Evolutionary conservation across 305 asterid genomes (phyloP), one percentile per base, ranked within the genome.

Genomic region (Fraxinus albicans): DNA sequence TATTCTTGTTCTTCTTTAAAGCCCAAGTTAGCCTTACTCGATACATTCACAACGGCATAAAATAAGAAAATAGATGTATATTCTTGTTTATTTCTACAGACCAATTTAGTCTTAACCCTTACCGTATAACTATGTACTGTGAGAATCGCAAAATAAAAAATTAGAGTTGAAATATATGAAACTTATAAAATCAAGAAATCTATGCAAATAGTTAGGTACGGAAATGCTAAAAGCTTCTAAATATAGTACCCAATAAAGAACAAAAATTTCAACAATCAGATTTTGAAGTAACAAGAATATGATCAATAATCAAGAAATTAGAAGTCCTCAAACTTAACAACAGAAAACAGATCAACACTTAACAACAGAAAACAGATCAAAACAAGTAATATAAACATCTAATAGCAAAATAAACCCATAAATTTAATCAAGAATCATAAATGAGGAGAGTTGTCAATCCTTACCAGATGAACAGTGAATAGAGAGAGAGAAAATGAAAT

Each of bases 381-480:
- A 83, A 25, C 84, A 65, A 23, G n/a, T 34, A 81, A 6, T 40
- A 15, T 0, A 29, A 10, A 9, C 73, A 33, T 33, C 78, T 10
- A 47, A 36, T 40, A 19, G 83, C 23, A 15, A 77, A 85, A 9
- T n/a, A 72, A 65, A 40, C 38, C 25, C 53, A 80, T 83, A 81
- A 25, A 77, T 73, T 81, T 2, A 2, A 81, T 25, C 80, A 77
- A 72, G 23, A 85, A 27, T 77, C 72, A 53, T 72, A 74, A 78
- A 80, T 44, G 21, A 58, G 74, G 77, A 79, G 34, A 53, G 76
- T 35, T 21, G 76, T 80, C 80, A 77, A 80, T 84, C 88, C 83
- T 69, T 73, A 86, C 89, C 87, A 82, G 21, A 70, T 73, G 86
- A 84, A 86, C 72, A 84, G 87, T 80, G 82, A 75, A 67, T 84